phyloP scores from a whole-genome alignment of 177 flowering plant species.

The Vitis hybrid region DNA sequence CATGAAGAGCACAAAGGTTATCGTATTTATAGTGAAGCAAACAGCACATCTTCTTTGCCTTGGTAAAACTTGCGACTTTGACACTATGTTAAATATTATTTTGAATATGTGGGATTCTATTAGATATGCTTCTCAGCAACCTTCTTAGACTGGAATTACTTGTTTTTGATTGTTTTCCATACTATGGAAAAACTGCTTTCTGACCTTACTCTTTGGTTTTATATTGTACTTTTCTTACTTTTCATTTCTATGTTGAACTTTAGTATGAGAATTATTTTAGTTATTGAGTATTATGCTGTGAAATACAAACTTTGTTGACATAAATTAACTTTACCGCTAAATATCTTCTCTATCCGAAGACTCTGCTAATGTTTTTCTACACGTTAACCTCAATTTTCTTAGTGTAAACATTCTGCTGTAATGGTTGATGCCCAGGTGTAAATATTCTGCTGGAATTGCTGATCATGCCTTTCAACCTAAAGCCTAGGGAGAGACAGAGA shows the following conservation, averaged over 20 bases:
- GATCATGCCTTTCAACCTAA: neutral
- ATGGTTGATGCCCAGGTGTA: neutral
- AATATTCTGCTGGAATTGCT: neutral
- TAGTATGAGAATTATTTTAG: neutral
- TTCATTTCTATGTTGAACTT: slow-evolving; percentile 3
- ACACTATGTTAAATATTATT: slow-evolving; percentile 24
- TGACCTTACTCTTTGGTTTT: slow-evolving; percentile 4
- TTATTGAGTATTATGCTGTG: neutral
- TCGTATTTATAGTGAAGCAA: slow-evolving; percentile 42
- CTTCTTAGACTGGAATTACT: slow-evolving; percentile 22
- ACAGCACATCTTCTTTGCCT: neutral
- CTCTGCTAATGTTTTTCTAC: too few species aligned
- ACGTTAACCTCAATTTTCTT: neutral
- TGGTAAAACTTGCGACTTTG: slow-evolving; percentile 32
- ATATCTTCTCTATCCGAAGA: too few species aligned
- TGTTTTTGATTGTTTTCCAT: slow-evolving; percentile 1
- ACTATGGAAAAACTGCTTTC: neutral
- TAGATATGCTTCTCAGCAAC: slow-evolving; percentile 16
- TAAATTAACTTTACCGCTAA: neutral
- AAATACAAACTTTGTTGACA: neutral
- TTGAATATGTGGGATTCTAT: slow-evolving; percentile 10
- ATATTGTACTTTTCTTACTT: neutral
- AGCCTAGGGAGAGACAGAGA: neutral
- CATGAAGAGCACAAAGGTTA: slow-evolving; percentile 12
- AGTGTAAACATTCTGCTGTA: neutral